Conservation (phyloP, 2,329 filamentous ascomycete genomes). For the Neofusicoccum kwambonambiense region DNA sequence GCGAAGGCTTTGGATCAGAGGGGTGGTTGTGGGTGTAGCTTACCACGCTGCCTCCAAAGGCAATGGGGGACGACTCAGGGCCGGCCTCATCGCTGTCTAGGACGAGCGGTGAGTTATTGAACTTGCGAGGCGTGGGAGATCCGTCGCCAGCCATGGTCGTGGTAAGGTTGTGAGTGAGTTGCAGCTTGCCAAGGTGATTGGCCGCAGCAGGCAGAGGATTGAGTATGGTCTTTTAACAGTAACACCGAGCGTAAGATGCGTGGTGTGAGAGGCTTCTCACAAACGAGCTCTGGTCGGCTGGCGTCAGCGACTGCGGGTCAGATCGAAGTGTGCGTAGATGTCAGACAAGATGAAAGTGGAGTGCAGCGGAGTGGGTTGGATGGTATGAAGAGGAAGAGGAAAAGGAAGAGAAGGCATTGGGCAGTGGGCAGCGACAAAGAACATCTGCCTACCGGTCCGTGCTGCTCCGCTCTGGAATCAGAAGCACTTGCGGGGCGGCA, state of each 20-base stretch:
- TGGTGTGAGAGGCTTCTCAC: background rate
- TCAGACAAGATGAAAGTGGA: conserved; percentile 11
- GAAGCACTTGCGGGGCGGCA: background rate
- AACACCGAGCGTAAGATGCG: conserved; percentile 19
- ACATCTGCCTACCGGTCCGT: background rate
- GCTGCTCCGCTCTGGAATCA: background rate
- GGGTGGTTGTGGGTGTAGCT: conserved; percentile 24
- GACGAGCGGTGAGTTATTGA: conserved; percentile 23
- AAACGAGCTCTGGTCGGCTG: background rate
- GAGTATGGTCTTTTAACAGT: conserved; percentile 32
- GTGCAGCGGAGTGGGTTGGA: conserved; percentile 10
- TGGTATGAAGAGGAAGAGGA: conserved; percentile 14
- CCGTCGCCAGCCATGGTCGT: conserved; percentile 42
- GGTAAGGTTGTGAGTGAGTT: conserved; percentile 9
- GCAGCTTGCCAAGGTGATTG: background rate
- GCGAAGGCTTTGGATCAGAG: conserved; percentile 20
- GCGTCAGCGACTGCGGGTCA: conserved; percentile 4
- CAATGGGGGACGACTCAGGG: conserved; percentile 36
- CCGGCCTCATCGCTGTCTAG: conserved; percentile 33
- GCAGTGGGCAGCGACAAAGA: background rate
- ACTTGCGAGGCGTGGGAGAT: conserved; percentile 43
- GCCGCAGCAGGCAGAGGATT: background rate
- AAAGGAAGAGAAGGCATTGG: conserved; percentile 11
- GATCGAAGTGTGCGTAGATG: conserved; percentile 14
- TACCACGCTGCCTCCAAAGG: conserved; percentile 31